Conservation (phyloP, 331 rosid genomes). For the Quercus tomentella region DNA sequence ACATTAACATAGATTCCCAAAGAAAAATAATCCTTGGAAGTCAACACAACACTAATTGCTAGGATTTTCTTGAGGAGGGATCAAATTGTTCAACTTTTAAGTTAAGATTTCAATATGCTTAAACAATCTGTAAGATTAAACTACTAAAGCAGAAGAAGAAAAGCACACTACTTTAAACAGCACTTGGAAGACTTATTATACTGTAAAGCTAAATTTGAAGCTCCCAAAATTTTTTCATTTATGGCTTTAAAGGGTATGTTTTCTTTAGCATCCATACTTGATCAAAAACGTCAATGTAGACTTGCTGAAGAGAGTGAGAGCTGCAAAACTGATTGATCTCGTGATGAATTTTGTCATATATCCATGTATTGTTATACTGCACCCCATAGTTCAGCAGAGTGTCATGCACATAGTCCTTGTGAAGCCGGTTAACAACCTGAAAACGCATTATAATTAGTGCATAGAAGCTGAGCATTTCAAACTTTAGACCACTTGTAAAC, state of each 20-base stretch:
- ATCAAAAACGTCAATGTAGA: slow-evolving; percentile 89
- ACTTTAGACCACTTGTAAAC: neutral
- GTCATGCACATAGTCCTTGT: slow-evolving; percentile 62
- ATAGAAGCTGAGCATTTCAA: neutral
- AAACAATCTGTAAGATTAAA: too few relatives aligned
- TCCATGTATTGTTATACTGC: slow-evolving; percentile 89
- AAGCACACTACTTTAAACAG: neutral
- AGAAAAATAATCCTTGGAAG: too few relatives aligned
- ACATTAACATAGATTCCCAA: neutral
- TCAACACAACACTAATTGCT: too few relatives aligned
- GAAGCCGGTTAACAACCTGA: slow-evolving; percentile 87
- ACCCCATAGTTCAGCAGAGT: slow-evolving; percentile 84
- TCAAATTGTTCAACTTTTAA: too few relatives aligned
- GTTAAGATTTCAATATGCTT: too few relatives aligned
- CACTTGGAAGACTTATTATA: too few relatives aligned
- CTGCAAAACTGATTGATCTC: slow-evolving; percentile 95
- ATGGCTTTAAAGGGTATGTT: too few relatives aligned
- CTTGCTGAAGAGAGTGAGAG: slow-evolving; percentile 86
- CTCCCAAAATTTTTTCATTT: too few relatives aligned
- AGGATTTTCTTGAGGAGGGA: too few relatives aligned
- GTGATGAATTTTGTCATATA: slow-evolving; percentile 94
- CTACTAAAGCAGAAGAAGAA: neutral
- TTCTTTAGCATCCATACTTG: slow-evolving; percentile 67
- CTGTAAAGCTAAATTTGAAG: too few relatives aligned
- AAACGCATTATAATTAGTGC: neutral